Evolutionary conservation across 1,284 basidiomycete genomes (phyloP).

Genomic region (Rhodotorula glutinis): DNA sequence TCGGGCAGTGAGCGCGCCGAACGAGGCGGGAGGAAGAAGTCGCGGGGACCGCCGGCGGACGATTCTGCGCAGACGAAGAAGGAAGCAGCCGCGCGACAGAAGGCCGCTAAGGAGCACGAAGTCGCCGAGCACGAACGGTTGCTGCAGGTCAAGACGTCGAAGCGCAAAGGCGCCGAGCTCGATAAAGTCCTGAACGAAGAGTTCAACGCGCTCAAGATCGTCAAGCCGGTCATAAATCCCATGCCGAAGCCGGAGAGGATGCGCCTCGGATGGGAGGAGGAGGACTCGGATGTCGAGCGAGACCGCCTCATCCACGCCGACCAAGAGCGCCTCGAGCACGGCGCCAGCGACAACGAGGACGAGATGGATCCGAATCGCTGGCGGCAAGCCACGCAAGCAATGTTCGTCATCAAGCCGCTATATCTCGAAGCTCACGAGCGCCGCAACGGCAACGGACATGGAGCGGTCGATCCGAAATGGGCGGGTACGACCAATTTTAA

Average conservation of each 20-base stretch:
- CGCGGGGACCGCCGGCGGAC: conserved; percentile 4
- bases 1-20: conserved; percentile 7
- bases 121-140: conserved; percentile 12
- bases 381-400: conserved; percentile 25
- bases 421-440: conserved; percentile 16
- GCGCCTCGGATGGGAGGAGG: conserved; percentile 33
- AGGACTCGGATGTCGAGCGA: conserved; percentile 33
- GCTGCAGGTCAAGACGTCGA: conserved; percentile 30
- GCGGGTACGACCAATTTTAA: conserved; percentile 35
- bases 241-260: conserved; percentile 24
- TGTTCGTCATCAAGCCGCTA: conserved; percentile 32
- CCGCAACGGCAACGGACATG: conserved; percentile 3
- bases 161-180: conserved; percentile 24
- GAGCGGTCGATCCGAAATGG: conserved; percentile 13
- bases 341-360: conserved; percentile 7
- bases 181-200: conserved; percentile 38
- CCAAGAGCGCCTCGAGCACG: conserved; percentile 7
- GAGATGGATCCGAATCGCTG: conserved; percentile 32
- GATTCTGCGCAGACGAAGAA: conserved; percentile 20
- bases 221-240: conserved; percentile 23
- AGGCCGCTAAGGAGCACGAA: conserved; percentile 21
- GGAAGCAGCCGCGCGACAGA: conserved; percentile 19
- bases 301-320: conserved; percentile 26
- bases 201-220: conserved; percentile 40
- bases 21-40: conserved; percentile 13